phyloP scores from a whole-genome alignment of 305 asterid genomes.

The Stenogyne calaminthoides region DNA sequence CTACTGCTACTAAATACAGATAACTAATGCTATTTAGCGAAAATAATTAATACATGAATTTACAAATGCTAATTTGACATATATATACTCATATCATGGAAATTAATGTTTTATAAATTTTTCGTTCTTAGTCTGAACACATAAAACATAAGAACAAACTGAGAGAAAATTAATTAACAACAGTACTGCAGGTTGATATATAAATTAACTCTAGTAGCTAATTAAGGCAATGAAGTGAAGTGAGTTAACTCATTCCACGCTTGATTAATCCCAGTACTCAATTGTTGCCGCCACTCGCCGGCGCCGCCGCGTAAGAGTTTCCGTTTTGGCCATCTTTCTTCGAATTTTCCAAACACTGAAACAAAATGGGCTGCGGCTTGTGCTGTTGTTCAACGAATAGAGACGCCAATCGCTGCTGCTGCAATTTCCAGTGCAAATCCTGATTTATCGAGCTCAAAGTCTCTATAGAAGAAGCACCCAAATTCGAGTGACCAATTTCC shows the following conservation, averaged over 20 bases:
- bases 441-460: slow-evolving; percentile 80
- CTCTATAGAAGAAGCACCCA: slow-evolving; percentile 73
- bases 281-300: slow-evolving; percentile 32
- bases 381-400: slow-evolving; percentile 29
- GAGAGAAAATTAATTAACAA: background rate
- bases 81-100: background rate
- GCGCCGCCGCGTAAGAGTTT: slow-evolving; percentile 19
- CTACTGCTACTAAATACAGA: too few relatives aligned
- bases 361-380: slow-evolving; percentile 62
- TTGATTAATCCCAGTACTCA: slow-evolving; percentile 57
- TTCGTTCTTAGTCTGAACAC: slow-evolving; percentile 19
- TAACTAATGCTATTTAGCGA: too few relatives aligned
- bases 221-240: slow-evolving; percentile 45
- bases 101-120: background rate
- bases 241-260: slow-evolving; percentile 56
- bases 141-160: slow-evolving; percentile 12
- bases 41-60: too few relatives aligned
- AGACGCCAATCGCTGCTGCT: slow-evolving; percentile 77
- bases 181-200: background rate
- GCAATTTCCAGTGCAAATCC: slow-evolving; percentile 83
- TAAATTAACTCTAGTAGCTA: background rate
- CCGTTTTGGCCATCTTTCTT: slow-evolving; percentile 36
- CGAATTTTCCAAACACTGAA: slow-evolving; percentile 40
- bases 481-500: slow-evolving; percentile 40
- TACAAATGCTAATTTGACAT: too few relatives aligned